Conservation (phyloP, 73 alveolate species). For the Durusdinium trenchii region DNA sequence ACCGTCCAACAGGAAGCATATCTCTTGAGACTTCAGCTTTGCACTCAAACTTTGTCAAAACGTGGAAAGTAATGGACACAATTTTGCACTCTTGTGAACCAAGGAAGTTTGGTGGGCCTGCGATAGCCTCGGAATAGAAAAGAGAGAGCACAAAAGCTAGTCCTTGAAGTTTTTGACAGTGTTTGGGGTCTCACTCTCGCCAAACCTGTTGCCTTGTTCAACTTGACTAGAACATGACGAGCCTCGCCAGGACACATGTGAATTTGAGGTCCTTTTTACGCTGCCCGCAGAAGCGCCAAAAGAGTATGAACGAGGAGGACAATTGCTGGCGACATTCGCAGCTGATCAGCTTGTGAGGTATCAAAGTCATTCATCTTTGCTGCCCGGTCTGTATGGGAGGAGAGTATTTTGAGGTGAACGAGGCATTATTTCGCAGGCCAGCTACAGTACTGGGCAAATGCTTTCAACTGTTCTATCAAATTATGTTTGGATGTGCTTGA, state of each 20-base stretch:
- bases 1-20: too few species aligned
- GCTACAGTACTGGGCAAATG: background rate
- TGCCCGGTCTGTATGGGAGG: background rate
- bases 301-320: slow-evolving; percentile 84
- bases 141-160: background rate
- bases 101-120: slow-evolving; percentile 48
- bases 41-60: too few species aligned
- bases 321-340: background rate
- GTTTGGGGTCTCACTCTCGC: background rate
- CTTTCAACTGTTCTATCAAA: background rate
- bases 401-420: slow-evolving; percentile 61
- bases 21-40: too few species aligned
- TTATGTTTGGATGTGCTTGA: background rate
- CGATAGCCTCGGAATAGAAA: background rate
- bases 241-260: background rate
- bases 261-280: slow-evolving; percentile 1
- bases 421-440: slow-evolving; percentile 53
- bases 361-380: background rate
- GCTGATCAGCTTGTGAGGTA: background rate
- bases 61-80: background rate
- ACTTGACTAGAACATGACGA: background rate
- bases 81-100: background rate
- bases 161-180: background rate
- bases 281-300: slow-evolving; percentile 30
- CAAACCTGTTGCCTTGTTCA: background rate